Base-by-base conservation (phyloP, 2,329 filamentous ascomycete genomes). In the Ascochyta lentis region DNA sequence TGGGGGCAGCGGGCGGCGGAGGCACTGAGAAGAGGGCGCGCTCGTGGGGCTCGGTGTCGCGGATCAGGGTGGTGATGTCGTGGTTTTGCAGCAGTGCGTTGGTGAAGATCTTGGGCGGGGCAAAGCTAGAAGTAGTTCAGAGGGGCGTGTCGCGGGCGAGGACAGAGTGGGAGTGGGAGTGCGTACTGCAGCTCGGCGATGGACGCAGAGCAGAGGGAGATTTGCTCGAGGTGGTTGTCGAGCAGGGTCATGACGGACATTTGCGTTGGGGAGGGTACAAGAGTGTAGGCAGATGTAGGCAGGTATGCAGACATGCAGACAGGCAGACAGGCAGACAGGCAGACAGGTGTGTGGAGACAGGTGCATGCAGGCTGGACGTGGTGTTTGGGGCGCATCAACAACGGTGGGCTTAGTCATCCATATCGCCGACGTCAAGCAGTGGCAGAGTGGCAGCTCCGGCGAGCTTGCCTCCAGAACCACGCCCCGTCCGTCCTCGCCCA, bases 41-140 rank as follows among this genome's bases (percentile, higher is more conserved):
- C 76, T 99, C 95, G 78, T 98, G 94, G 22, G 89, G 80, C 77
- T 99, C 95, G 3, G 94, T 97, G 75, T 99, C 95, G 58, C 95
- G 90, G 69, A 99, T 97, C 43, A 99, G 81, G 12, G 91, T 86
- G 4, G 95, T 98, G 66, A 99, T 98, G 76, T 99, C 95, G 76
- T 93, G 89, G 64, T 88, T 88, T 53, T 89, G 88, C 44, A 98
- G 87, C 35, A 99, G 84, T 31, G 95, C 92, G 75, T 96, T 97
- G 65, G 93, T 95, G 79, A 98, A 99, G 70, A 95, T 92, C 69
- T 91, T 96, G n/a, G 94, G 91, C 2, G 86, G 86, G 37, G 91
- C 91, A 67, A 98, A 98, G 31, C 92, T 96, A 70, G 51, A 57
- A 49, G 59, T 37, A 59, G 63, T 67, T 59, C 64, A 61, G 59